Evolutionary conservation across 352 stramenopile species (phyloP), one percentile per base, ranked within the genome.

Genomic region (Globisporangium ultimum): DNA sequence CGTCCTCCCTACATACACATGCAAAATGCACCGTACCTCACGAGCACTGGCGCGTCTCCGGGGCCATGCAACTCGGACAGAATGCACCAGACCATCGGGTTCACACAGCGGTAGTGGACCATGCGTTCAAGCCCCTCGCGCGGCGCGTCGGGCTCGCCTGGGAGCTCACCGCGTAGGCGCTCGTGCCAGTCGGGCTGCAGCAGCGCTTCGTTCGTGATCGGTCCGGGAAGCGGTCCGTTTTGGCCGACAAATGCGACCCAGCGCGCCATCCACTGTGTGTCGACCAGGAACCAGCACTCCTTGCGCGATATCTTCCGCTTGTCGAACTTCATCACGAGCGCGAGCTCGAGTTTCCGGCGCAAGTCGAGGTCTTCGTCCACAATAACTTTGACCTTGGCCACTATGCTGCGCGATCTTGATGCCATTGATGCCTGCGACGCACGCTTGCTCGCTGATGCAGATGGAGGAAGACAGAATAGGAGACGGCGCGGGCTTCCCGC

Each of bases 251-350:
- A 91, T 52, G 65, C 61, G 24, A 81, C 59, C 84, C 81, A 93
- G 21, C 60, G 64, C 43, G 53, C 57, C 70, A 93, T 88, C 84
- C 84, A 91, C 20, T 76, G 60, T 2, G 74, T 61, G 55, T 91
- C 73, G 24, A 93, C 60, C 9, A 87, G 61, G 60, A 90, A 85
- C 81, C 81, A 93, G 70, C 78, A 91, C 64, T 93, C 84, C 2
- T 74, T 68, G 48, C 80, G 76, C 48, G 71, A 71, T 55, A 91
- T 64, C 48, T 66, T 66, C 6, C 61, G 63, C 59, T 66, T 75
- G 60, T 93, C 84, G 28, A 88, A 65, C 62, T 80, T 76, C 58
- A 91, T 74, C 17, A 91, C 63, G 24, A 91, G 62, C 3, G 60
- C 66, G 18, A 93, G 63, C 61, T 93, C 84, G 18, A 89, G 54